Evolutionary conservation across 208 protist species (phyloP).

Genomic region (Acanthamoeba lenticulata): DNA sequence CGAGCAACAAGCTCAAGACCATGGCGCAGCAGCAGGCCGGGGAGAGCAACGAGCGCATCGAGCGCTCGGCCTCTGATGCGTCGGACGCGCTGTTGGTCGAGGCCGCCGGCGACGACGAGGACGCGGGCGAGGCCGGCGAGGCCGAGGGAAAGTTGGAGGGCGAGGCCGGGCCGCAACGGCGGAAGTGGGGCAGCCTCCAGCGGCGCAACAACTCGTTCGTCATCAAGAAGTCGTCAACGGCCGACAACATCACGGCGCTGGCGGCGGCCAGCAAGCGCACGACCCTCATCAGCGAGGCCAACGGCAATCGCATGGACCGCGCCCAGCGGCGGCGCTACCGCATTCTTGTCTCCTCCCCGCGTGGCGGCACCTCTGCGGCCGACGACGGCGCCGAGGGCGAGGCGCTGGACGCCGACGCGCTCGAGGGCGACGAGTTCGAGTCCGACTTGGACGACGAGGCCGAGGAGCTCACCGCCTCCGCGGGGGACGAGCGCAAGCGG

Average conservation of each 20-base stretch:
- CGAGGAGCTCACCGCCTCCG: not conserved
- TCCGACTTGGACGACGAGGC: not conserved
- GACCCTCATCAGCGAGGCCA: slow-evolving; percentile 26
- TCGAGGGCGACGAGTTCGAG: not conserved
- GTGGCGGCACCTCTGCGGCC: not conserved
- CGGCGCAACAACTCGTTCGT: slow-evolving; percentile 39
- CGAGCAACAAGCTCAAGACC: not conserved
- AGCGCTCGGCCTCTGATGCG: not conserved
- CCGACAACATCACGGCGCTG: not conserved
- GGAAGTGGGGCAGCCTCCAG: slow-evolving; percentile 10
- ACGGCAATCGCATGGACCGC: slow-evolving; percentile 26
- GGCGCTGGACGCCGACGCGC: not conserved
- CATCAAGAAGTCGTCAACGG: slow-evolving; percentile 32
- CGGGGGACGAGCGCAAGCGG: not conserved
- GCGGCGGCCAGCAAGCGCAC: not conserved
- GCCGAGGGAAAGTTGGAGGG: not conserved
- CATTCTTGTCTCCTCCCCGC: slow-evolving; percentile 18
- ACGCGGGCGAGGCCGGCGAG: not conserved
- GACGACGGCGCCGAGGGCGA: not conserved
- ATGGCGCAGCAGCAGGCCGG: not conserved
- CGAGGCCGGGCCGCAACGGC: not conserved
- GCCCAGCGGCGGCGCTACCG: slow-evolving; percentile 13
- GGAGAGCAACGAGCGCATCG: not conserved
- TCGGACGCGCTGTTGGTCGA: not conserved
- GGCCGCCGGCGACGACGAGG: not conserved